Percentiles rank a stretch among this genome's conserved stretches.
phyloP scores from a whole-genome alignment of 352 stramenopile species.

The Phytopythium litorale region DNA sequence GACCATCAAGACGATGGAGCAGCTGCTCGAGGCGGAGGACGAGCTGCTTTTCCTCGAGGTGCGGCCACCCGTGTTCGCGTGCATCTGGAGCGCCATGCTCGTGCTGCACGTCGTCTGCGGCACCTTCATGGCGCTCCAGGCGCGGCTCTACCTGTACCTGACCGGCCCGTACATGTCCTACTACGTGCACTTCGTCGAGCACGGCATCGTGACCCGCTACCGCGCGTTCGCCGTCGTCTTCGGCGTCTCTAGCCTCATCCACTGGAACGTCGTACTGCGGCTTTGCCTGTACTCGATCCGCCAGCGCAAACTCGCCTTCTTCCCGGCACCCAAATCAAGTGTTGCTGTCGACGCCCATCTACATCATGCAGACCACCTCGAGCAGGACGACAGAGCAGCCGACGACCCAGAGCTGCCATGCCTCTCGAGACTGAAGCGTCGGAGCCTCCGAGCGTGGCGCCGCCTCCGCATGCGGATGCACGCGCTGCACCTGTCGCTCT shows the following conservation, averaged over 20 bases:
- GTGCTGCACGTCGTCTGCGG: conserved; percentile 16
- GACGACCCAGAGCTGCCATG: neutral
- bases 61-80: conserved; percentile 9
- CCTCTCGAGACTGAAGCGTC: neutral
- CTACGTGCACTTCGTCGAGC: conserved; percentile 21
- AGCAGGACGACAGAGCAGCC: neutral
- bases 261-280: conserved; percentile 16
- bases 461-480: neutral
- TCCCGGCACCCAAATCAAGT: neutral
- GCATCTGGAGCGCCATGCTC: conserved; percentile 24
- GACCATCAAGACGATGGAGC: neutral
- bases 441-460: neutral
- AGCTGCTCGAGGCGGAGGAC: conserved; percentile 20
- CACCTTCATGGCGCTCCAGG: conserved; percentile 16
- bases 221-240: conserved; percentile 20
- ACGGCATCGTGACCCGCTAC: conserved; percentile 17
- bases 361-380: too few relatives aligned
- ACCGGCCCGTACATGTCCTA: conserved; percentile 14
- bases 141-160: conserved; percentile 23
- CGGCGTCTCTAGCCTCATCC: conserved; percentile 18
- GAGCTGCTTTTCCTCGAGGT: conserved; percentile 32
- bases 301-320: conserved; percentile 17
- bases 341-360: too few relatives aligned
- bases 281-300: conserved; percentile 16
- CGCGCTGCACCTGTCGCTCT: conserved; percentile 5